phyloP scores from a whole-genome alignment of 495 filamentous ascomycete genomes.

The Glarea lozoyensis region DNA sequence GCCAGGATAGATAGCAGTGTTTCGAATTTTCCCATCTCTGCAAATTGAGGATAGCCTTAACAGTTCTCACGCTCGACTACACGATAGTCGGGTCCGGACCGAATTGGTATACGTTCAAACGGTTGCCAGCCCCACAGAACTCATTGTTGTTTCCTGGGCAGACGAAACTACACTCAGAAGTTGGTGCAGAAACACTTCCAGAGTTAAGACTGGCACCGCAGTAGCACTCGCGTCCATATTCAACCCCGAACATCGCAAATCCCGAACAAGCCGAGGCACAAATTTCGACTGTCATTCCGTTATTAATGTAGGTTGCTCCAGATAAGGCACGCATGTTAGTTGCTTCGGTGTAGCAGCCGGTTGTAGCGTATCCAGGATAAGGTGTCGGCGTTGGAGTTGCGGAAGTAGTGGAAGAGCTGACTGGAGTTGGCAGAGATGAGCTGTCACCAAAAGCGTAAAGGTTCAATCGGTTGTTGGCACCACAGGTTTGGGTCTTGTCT shows the following conservation, averaged over 20 bases:
- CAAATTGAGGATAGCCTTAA: no score
- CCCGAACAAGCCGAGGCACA: conserved; percentile 23
- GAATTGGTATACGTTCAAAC: no score
- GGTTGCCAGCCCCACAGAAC: not conserved
- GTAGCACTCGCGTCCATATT: conserved; percentile 26
- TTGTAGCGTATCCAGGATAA: not conserved
- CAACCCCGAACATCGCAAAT: conserved; percentile 23
- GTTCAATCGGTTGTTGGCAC: not conserved
- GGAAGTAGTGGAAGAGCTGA: not conserved
- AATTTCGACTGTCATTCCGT: conserved; percentile 24
- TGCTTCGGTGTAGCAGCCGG: conserved; percentile 13
- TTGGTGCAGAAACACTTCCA: conserved; percentile 13
- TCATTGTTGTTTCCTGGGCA: not conserved
- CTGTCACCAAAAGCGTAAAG: not conserved
- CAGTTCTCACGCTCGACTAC: no score
- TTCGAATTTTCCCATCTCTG: no score
- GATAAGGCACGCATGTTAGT: conserved; percentile 8
- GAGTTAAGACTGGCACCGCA: conserved; percentile 27
- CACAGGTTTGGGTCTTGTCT: not conserved
- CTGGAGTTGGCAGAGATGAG: no score
- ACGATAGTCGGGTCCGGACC: no score
- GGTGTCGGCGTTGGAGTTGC: not conserved
- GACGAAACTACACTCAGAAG: not conserved
- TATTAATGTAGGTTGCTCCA: conserved; percentile 1
- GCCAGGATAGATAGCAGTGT: no score